Evolutionary conservation across 176 grass and related monocot genomes (phyloP), one percentile per base, ranked within the genome.

Genomic region (Canna indica): DNA sequence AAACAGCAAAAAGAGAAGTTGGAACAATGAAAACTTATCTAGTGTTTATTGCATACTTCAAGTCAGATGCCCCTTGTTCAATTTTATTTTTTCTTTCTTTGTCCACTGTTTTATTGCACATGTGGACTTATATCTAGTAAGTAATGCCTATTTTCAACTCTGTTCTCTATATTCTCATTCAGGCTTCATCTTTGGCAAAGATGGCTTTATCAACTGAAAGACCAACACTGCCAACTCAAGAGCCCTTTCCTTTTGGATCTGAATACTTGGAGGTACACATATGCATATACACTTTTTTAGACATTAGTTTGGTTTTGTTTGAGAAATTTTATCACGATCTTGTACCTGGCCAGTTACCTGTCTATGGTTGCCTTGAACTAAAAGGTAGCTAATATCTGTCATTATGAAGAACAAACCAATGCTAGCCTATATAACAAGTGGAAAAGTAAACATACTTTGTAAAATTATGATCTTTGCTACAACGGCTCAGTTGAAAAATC

Each of bases 111-210:
- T 29, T 30, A 11, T 47, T 27, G 67, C 5, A 0, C 15, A 28
- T 15, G 14, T 16, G 8, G n/a, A 46, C 6, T 25, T 20, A 42
- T 69, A 47, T 69, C 44, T 29, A 18, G 50, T 27, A 16, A 31
- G 26, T 7, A 17, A 1, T 47, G 27, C 5, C 18, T n/a, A 27
- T 5, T 59, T 38, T 72, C n/a, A 13, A 24, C 16, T 16, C 39
- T 59, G 68, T 53, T 45, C 15, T 76, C 72, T 69, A 26, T 32
- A 80, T 78, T 64, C 17, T 25, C 9, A 57, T 79, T 52, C 72
- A 97, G 84, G 93, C 93, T 83, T 87, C 84, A 72, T 88, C 85
- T 62, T 69, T 97, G 72, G 93, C 88, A 32, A 97, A 75, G 52
- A 81, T 74, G 64, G 86, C 77, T 85, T 76, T 97, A 33, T 84